A percentile compares a stretch with the other conserved stretches of the same genome.
Evolutionary conservation across 1,284 basidiomycete species (phyloP).

Genomic region (Naganishia albida): DNA sequence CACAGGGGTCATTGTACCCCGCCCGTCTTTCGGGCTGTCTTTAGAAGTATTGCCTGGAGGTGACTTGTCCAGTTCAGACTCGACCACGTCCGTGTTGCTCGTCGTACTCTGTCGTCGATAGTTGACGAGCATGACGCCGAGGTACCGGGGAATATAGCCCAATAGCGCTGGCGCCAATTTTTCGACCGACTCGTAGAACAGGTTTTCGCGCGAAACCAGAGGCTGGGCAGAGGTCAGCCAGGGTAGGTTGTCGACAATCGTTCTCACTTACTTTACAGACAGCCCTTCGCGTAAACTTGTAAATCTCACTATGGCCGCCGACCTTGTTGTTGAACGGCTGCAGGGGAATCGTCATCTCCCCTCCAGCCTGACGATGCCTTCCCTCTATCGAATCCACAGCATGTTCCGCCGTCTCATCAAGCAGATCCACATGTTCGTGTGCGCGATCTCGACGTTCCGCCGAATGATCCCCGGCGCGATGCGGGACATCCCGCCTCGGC

Average conservation of each 20-base stretch:
- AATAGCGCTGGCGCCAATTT: conserved; percentile 85
- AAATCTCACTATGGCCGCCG: conserved; percentile 94
- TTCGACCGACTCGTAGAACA: conserved; percentile 97
- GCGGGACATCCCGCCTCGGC: background rate
- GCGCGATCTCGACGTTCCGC: background rate
- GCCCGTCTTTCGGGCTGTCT: background rate
- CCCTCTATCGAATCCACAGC: background rate
- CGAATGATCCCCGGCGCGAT: background rate
- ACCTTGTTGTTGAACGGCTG: conserved; percentile 97
- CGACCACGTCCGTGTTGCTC: conserved; percentile 50
- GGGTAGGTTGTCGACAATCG: background rate
- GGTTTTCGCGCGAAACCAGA: conserved; percentile 91
- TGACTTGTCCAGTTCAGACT: conserved; percentile 12
- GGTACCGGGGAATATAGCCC: conserved; percentile 90
- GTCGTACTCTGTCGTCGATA: conserved; percentile 64
- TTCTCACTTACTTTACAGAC: conserved; percentile 84
- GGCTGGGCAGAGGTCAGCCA: conserved; percentile 61
- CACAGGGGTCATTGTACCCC: background rate
- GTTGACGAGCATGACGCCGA: conserved; percentile 97
- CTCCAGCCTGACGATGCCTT: conserved; percentile 21
- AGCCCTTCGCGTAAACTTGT: conserved; percentile 95
- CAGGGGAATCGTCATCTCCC: conserved; percentile 84
- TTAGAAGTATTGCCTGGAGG: background rate
- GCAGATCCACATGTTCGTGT: background rate
- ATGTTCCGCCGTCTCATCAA: conserved; percentile 10